These are phyloP conservation scores for Globisporangium heterothallicum DNA, from an alignment of 352 stramenopile species.

Conservation along the genomic window DNA sequence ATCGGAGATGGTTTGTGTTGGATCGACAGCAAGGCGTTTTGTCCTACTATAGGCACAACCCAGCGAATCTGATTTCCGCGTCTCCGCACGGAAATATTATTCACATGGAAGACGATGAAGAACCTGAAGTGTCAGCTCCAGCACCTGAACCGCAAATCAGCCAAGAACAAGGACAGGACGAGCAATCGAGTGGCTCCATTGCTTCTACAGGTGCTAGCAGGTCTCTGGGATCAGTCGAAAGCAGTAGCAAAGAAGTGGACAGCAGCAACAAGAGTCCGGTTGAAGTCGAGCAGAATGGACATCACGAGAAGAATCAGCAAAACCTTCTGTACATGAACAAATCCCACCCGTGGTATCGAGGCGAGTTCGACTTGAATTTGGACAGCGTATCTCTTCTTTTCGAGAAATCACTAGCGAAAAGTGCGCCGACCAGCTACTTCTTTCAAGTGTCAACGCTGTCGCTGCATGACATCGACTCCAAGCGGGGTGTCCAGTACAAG, in stretches of 20 bases:
- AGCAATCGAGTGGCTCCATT: constrained; percentile 9
- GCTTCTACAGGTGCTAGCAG: neutral
- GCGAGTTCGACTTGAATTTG: constrained; percentile 67
- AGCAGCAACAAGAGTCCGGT: neutral
- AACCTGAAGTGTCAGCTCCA: neutral
- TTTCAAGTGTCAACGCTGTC: constrained; percentile 79
- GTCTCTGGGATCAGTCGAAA: neutral
- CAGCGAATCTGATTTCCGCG: constrained; percentile 56
- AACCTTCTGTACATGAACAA: constrained; percentile 72
- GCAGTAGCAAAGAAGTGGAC: neutral
- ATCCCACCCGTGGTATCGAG: constrained; percentile 73
- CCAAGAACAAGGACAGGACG: constrained; percentile 8
- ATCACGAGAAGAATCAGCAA: constrained; percentile 28
- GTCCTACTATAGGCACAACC: constrained; percentile 81
- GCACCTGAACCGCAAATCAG: neutral
- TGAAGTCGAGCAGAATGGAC: neutral
- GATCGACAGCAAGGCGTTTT: constrained; percentile 66
- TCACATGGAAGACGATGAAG: constrained; percentile 48
- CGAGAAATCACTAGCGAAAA: constrained; percentile 72
- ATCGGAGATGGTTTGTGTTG: constrained; percentile 82
- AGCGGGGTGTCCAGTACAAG: constrained; percentile 82
- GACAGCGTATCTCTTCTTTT: constrained; percentile 76
- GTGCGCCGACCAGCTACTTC: constrained; percentile 75
- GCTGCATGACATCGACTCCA: constrained; percentile 74
- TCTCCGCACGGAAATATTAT: constrained; percentile 68